Base-by-base conservation (phyloP, 2,329 filamentous ascomycete genomes). In the Ceratocystis huliohia region DNA sequence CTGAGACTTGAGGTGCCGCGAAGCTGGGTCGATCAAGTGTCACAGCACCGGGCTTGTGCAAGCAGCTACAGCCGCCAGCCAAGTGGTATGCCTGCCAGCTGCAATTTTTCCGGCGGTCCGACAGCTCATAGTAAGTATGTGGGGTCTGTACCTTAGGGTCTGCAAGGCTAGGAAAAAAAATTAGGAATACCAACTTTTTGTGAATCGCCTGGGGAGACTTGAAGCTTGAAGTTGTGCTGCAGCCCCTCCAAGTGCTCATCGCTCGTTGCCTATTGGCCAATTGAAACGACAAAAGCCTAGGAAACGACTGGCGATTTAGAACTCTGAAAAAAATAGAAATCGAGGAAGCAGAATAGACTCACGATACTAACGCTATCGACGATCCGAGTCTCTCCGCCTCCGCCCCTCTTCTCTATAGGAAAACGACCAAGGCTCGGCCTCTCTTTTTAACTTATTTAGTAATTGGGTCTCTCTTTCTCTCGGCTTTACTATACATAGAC, bases 191-290 rank as follows among this genome's bases (percentile, higher is more conserved):
- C 30, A 37, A 17, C 56, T 59, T 37, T 30, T 22, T 37, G 57
- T 44, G 25, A 33, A 66, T 57, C 37, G 15, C 7, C 45, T 63
- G 33, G 48, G 22, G 30, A 44, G 65, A 63, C 62, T 41, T 56
- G 28, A n/a, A 30, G 46, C 41, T 66, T 64, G 45, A 66, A 50
- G 56, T 15, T 20, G 13, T 53, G 48, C 48, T 41, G 22, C 48
- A 28, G 48, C 50, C 50, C 50, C 50, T 25, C 50, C 20, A 48
- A 48, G 22, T 56, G 37, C 8, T 22, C 50, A 17, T 30, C 3
- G 28, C 56, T n/a, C 56, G 33, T 59, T 10, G 56, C 15, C 56
- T n/a, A 59, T 59, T 59, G 28, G 30, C 25, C 56, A 37, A 59
- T 37, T 33, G 28, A 59, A 20, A 33, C 56, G 30, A 33, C 56